These are phyloP conservation scores for Neoscytalidium dimidiatum DNA, from an alignment of 2,329 filamentous ascomycete genomes.

Conservation along the genomic window DNA sequence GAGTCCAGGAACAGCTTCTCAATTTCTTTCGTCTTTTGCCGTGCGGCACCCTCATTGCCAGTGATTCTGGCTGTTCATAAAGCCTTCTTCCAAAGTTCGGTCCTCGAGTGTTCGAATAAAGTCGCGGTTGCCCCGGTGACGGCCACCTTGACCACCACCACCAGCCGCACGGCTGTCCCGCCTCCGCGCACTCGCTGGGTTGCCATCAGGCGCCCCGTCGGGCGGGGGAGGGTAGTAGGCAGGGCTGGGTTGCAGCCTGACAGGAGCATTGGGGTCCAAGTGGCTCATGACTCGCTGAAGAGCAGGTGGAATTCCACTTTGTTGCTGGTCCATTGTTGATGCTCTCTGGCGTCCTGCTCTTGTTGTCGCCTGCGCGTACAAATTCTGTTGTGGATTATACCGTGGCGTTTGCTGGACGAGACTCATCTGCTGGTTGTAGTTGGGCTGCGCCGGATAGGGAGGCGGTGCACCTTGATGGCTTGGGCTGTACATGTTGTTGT, in stretches of 20 bases:
- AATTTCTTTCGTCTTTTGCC: background rate
- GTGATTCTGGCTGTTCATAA: constrained; percentile 66
- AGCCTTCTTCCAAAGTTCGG: constrained; percentile 89
- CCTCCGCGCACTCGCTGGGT: constrained; percentile 66
- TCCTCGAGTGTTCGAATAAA: constrained; percentile 96
- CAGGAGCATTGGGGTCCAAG: constrained; percentile 90
- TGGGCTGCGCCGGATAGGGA: constrained; percentile 73
- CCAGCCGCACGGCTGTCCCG: constrained; percentile 72
- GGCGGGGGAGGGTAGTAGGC: constrained; percentile 95
- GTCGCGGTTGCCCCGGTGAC: constrained; percentile 67
- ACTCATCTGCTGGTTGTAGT: constrained; percentile 60
- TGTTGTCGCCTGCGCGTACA: constrained; percentile 74
- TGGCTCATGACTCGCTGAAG: constrained; percentile 96
- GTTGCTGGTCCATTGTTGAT: constrained; percentile 94
- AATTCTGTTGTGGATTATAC: constrained; percentile 66
- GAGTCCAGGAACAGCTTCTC: background rate
- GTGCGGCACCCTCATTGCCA: constrained; percentile 58
- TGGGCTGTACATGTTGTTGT: constrained; percentile 74
- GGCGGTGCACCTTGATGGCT: constrained; percentile 72
- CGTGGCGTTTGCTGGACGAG: constrained; percentile 40
- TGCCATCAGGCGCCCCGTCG: constrained; percentile 73
- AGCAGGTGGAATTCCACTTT: constrained; percentile 86
- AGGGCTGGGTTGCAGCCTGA: constrained; percentile 89
- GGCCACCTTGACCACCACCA: constrained; percentile 52
- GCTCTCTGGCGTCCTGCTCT: constrained; percentile 82